Conservation (phyloP, 768 basidiomycete species). For the Macrocybe gigantea region DNA sequence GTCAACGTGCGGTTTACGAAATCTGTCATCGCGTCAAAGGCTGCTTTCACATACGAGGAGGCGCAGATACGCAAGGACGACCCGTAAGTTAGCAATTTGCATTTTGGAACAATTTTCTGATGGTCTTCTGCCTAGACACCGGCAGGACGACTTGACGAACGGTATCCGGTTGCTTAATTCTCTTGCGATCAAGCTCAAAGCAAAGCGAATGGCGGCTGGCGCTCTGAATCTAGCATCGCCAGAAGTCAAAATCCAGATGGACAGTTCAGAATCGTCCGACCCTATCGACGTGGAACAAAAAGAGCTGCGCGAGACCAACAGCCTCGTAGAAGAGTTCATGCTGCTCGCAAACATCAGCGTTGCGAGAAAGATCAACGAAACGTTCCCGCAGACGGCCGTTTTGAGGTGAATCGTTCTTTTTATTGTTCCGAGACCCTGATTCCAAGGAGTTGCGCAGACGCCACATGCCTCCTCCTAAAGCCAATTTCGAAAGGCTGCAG, state of each 20-base stretch:
- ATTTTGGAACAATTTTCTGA: neutral
- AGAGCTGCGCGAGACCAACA: constrained; percentile 87
- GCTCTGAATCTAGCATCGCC: constrained; percentile 97
- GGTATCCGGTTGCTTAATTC: constrained; percentile 86
- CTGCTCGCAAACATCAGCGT: constrained; percentile 95
- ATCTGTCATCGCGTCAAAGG: constrained; percentile 94
- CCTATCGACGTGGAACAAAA: constrained; percentile 98
- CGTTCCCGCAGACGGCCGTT: constrained; percentile 94
- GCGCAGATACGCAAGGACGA: constrained; percentile 94
- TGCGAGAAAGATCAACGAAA: constrained; percentile 85
- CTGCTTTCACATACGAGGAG: constrained; percentile 95
- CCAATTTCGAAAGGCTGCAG: constrained; percentile 94
- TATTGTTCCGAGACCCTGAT: neutral
- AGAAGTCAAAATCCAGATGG: constrained; percentile 95
- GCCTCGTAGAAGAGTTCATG: constrained; percentile 99
- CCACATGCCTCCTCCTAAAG: constrained; percentile 84
- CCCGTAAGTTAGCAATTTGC: constrained; percentile 43
- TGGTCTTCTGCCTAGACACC: constrained; percentile 39
- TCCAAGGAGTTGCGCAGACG: constrained; percentile 41
- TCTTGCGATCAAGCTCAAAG: constrained; percentile 81
- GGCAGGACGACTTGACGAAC: constrained; percentile 75
- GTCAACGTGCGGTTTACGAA: constrained; percentile 89
- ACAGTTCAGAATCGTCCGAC: constrained; percentile 89
- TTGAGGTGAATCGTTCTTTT: constrained; percentile 46
- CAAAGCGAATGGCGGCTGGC: constrained; percentile 88